Base-by-base conservation (phyloP, 768 basidiomycete genomes). In the Lanmaoa pseudosensibilis region DNA sequence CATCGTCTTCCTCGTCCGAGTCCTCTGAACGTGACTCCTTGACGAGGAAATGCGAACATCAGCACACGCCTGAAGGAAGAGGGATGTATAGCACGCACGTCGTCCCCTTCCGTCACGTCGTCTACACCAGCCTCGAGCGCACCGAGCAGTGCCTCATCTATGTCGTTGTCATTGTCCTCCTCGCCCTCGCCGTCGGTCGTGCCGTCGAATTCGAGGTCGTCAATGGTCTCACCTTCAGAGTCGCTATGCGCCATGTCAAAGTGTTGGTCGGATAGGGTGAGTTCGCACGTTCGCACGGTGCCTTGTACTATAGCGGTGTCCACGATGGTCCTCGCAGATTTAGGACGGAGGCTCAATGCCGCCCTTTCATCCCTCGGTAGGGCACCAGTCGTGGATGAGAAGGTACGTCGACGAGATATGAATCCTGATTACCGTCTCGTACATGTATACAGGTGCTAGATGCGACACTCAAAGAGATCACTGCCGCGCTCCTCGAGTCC, bases 271-370 rank as follows among this genome's bases (percentile, higher is more conserved):
- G 47, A 44, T 34, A 37, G 52, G 21, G 49, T n/a, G 55, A 57
- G 58, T 65, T 74, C 75, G 62, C 73, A 74, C 65, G 58, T 65
- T 74, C 75, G 62, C 73, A 74, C 65, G 66, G 52, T 57, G 34
- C 41, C 55, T 59, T 46, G 55, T 25, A n/a, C n/a, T n/a, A 40
- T 49, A 40, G 23, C 59, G 39, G 62, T 53, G 48, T 69, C 63
- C 69, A 76, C 61, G 65, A 97, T 98, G 97, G 97, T 99, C 69
- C 81, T 99, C 66, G 90, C 92, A 62, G 97, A 98, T 79, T 80
- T 99, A 54, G 97, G 96, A 58, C 84, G 90, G 60, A 90, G 87
- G 67, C 89, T 99, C 73, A 97, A 97, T 74, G 86, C 90, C 56
- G 96, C 97, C 48, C 82, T 99, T 50, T 88, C 90, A 16, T 91